Evolutionary conservation across 1,284 basidiomycete species (phyloP), one percentile per base, ranked within the genome.

Genomic region (Ceratobasidium sp.): DNA sequence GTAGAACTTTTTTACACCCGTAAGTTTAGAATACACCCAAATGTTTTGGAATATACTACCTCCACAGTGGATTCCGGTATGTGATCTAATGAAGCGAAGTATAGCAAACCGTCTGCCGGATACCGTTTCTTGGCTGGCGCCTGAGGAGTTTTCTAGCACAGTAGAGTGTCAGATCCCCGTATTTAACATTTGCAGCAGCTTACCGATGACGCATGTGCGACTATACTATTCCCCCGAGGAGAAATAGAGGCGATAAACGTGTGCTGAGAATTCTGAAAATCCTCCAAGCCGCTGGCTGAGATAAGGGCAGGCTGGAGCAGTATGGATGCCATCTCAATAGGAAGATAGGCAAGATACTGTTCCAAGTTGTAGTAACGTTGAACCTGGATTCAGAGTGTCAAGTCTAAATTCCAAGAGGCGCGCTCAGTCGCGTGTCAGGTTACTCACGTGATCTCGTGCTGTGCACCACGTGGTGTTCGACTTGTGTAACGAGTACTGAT

Each of bases 81-180:
- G 26, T 78, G 73, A 28, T 78, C 78, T 65, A 73, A 77, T 38
- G 65, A 74, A 1, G 78, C 78, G 68, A 78, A 78, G 40, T 78
- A 77, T 9, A 78, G 46, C 15, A 73, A 38, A 38, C 50, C 28
- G 40, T 70, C 73, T 12, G 71, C 71, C 20, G 71, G 61, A 23
- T 64, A 65, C n/a, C 71, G 44, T 33, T 75, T 75, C 71, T 75
- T 75, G 1, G 48, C 10, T n/a, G 71, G 26, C 3, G 33, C 71
- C 33, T 75, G 71, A 38, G 50, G 59, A 3, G 6, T n/a, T 65
- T 75, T 75, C 71, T 75, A 15, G 6, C 2, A 64, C n/a, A 38
- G 9, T 17, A 57, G 23, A 33, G 13, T 6, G 17, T 75, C 40
- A 73, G 70, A 23, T 26, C 17, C 33, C 4, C 10, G 2, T 6